These are phyloP conservation scores for Colletotrichum lindemuthianum DNA, from an alignment of 2,329 filamentous ascomycete genomes.

Conservation along the genomic window DNA sequence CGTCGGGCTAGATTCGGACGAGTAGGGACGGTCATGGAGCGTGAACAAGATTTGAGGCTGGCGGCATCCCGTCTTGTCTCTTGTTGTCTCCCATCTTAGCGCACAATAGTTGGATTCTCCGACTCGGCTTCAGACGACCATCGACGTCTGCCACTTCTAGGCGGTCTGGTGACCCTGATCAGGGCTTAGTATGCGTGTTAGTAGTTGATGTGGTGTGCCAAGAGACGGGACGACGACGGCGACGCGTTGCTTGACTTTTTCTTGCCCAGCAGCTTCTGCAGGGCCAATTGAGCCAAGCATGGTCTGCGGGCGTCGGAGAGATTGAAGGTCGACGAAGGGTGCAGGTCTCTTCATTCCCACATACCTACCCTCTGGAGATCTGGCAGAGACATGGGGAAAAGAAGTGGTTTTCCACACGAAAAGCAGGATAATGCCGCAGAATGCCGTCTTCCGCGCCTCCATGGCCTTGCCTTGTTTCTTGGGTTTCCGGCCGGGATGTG, in stretches of 20 bases:
- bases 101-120: neutral
- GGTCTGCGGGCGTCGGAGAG: conserved; percentile 27
- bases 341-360: neutral
- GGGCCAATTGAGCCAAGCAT: conserved; percentile 8
- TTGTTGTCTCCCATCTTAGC: conserved; percentile 17
- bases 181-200: conserved; percentile 11
- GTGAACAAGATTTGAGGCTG: neutral
- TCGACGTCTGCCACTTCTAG: neutral
- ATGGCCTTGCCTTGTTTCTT: conserved; percentile 2
- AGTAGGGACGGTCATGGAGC: neutral
- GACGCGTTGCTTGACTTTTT: neutral
- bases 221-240: neutral
- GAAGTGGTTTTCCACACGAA: too few relatives aligned
- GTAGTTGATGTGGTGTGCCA: neutral
- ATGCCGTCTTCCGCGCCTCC: conserved; percentile 6
- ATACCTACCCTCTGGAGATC: too few relatives aligned
- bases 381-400: too few relatives aligned
- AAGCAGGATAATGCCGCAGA: conserved; percentile 29
- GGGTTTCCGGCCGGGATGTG: neutral
- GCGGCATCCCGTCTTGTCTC: neutral
- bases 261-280: neutral
- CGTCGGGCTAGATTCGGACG: neutral
- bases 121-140: neutral
- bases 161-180: conserved; percentile 6
- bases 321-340: conserved; percentile 11